A percentile compares a stretch with the other conserved stretches of the same genome.
phyloP scores from a whole-genome alignment of 2,329 filamentous ascomycete species.

The Tetracladium maxilliforme region DNA sequence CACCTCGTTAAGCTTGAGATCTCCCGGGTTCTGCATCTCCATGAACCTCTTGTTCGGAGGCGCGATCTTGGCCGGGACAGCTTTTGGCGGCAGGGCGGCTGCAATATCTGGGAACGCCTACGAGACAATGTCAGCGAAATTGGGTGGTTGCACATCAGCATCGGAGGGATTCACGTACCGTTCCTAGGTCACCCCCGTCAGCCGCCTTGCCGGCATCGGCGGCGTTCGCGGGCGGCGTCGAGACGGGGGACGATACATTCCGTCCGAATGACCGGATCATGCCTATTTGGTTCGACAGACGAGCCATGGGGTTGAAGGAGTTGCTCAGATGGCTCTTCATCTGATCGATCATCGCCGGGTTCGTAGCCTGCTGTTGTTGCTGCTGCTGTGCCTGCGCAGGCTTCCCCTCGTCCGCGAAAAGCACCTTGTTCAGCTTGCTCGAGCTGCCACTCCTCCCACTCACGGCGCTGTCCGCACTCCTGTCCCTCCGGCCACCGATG shows the following conservation, averaged over 20 bases:
- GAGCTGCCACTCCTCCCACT: constrained; percentile 42
- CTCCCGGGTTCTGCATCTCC: constrained; percentile 53
- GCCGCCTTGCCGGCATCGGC: constrained; percentile 26
- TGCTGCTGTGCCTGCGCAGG: constrained; percentile 14
- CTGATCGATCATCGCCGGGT: constrained; percentile 59
- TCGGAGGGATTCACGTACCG: too few relatives aligned
- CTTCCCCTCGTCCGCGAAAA: constrained; percentile 22
- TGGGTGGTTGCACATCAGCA: too few relatives aligned
- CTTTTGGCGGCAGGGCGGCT: constrained; percentile 28
- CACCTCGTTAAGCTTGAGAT: constrained; percentile 61
- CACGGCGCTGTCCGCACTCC: constrained; percentile 58
- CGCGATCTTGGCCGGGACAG: constrained; percentile 30
- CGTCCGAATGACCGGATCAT: constrained; percentile 65
- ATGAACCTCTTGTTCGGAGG: constrained; percentile 62
- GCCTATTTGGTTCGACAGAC: constrained; percentile 54
- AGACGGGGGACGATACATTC: constrained; percentile 23
- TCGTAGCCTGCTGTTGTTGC: constrained; percentile 23
- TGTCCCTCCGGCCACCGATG: constrained; percentile 58
- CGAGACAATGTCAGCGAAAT: too few relatives aligned
- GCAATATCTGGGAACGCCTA: constrained; percentile 51
- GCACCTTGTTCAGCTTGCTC: constrained; percentile 44
- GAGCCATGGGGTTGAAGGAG: constrained; percentile 69
- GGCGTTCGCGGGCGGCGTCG: too few relatives aligned
- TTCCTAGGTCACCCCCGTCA: constrained; percentile 33
- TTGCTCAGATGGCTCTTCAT: constrained; percentile 65